These are phyloP conservation scores for Penicillium sp. DNA, from an alignment of 2,329 filamentous ascomycete genomes.

Conservation along the genomic window DNA sequence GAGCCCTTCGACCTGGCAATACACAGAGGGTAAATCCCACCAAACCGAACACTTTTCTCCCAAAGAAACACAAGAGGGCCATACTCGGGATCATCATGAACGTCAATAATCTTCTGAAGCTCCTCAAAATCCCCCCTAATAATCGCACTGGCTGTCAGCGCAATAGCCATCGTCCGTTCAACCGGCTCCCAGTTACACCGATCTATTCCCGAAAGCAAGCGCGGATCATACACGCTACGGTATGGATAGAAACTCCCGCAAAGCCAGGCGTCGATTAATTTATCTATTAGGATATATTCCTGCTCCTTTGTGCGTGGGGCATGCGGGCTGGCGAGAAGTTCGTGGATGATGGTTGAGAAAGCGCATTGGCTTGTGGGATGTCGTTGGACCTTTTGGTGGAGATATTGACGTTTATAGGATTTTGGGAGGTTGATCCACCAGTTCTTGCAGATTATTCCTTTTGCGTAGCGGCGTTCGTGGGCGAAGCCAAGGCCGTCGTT, in stretches of 20 bases:
- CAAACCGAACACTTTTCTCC: neutral
- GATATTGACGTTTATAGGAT: neutral
- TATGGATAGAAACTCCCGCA: neutral
- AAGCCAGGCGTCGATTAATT: slow-evolving; percentile 5
- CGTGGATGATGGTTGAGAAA: neutral
- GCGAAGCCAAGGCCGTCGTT: neutral
- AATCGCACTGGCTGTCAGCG: neutral
- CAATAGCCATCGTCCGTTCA: neutral
- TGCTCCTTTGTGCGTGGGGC: neutral
- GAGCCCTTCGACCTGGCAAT: neutral
- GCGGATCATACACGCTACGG: neutral
- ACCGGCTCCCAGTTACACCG: neutral
- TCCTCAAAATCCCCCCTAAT: neutral
- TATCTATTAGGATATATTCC: neutral
- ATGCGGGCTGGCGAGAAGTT: neutral
- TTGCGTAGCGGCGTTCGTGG: neutral
- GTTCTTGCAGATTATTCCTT: neutral
- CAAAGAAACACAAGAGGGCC: neutral
- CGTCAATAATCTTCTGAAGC: neutral
- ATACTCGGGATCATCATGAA: neutral
- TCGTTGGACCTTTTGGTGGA: neutral
- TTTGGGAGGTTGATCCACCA: neutral
- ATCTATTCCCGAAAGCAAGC: neutral
- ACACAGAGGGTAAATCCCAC: neutral
- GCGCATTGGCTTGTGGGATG: neutral